Evolutionary conservation across 2,329 filamentous ascomycete species (phyloP), one percentile per base, ranked within the genome.

Genomic region (Fusarium sp.): DNA sequence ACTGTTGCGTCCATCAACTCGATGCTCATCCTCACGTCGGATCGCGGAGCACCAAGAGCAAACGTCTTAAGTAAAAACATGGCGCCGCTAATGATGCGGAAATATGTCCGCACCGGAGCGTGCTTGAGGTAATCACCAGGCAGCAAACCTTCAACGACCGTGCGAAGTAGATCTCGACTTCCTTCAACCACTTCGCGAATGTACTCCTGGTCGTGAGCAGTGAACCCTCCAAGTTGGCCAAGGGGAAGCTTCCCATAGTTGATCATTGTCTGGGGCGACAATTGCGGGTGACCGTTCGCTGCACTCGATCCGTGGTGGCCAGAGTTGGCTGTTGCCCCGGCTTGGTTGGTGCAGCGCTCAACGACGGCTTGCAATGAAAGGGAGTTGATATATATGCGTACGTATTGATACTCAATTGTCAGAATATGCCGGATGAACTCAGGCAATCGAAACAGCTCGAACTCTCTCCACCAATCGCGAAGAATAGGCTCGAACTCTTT

Each of bases 371-470:
- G 96, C 3, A 99, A 83, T 3, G 94, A 94, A 3, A 99, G 84
- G 1, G 94, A 97, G 78, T 98, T 97, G 81, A 97, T 87, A 76
- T 98, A 98, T 50, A 97, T 92, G 73, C 95, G 88, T 25, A 95
- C 93, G 76, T 97, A 97, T 75, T 98, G 93, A 75, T 96, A 97
- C 81, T 99, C 96, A 69, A 98, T 97, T 9, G 89, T 91, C 30
- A 99, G 83, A 60, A 98, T 94, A 76, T 94, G 89, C 30, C 86
- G 82, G 68, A 89, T 90, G 66, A 86, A 90, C 22, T 82, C 86
- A 4, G 89, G 89, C 52, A 91, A 83, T 56, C 87, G 86, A 73
- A 92, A 91, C n/a, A 88, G 85, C 71, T 97, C 91, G 75, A 97
- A 94, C 63, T 94, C 91, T 41, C 85, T 86, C 79, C 88, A 91